A percentile compares a stretch with the other conserved stretches of the same genome.
Evolutionary conservation across 2,329 filamentous ascomycete species (phyloP).

Genomic region (Rhinocladiella similis): DNA sequence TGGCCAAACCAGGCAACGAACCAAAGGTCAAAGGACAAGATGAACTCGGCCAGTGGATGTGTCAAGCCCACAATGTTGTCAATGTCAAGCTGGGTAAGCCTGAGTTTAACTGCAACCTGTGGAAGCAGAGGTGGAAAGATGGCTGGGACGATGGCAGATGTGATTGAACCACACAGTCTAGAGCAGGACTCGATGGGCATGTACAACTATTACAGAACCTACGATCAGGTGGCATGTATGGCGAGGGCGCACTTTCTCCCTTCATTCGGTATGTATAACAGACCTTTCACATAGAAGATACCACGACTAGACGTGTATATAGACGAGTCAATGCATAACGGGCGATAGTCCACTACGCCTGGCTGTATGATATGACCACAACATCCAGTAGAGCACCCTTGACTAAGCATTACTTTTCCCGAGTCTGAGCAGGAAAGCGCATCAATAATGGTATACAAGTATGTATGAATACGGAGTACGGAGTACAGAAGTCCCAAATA

Average conservation of each 20-base stretch:
- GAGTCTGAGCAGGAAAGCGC: too few relatives aligned
- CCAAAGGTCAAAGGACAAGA: slow-evolving; percentile 57
- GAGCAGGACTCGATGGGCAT: not conserved
- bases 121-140: slow-evolving; percentile 93
- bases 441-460: too few relatives aligned
- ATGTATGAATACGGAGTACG: too few relatives aligned
- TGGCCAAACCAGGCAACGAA: slow-evolving; percentile 65
- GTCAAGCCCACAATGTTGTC: slow-evolving; percentile 52
- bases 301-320: not conserved
- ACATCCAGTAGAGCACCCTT: not conserved
- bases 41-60: slow-evolving; percentile 52
- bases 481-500: too few relatives aligned
- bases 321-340: too few relatives aligned
- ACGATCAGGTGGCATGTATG: slow-evolving; percentile 2
- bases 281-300: not conserved
- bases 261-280: slow-evolving; percentile 1
- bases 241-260: slow-evolving; percentile 17
- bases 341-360: too few relatives aligned
- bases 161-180: slow-evolving; percentile 44
- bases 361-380: too few relatives aligned
- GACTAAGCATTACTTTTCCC: too few relatives aligned
- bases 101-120: slow-evolving; percentile 82
- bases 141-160: slow-evolving; percentile 74
- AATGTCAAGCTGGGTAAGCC: slow-evolving; percentile 81
- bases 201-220: not conserved